Base-by-base conservation (phyloP, 1,284 basidiomycete species). In the Cystobasidium slooffiae region DNA sequence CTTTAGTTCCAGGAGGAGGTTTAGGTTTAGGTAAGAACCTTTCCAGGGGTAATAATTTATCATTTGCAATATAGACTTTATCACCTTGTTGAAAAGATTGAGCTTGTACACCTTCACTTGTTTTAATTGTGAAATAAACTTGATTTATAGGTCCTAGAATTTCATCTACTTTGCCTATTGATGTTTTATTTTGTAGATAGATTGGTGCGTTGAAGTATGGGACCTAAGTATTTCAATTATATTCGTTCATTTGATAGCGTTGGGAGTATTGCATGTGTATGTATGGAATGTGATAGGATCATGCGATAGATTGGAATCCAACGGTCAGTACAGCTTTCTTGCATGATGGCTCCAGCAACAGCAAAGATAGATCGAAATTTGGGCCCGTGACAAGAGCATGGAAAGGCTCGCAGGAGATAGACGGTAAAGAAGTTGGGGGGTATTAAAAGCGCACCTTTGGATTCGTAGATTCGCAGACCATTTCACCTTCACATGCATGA, bases 121-220 rank as follows among this genome's bases (percentile, higher is more conserved):
- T 97, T 85, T 99, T 99, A 79, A 99, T 87, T 5, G 95, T 97
- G 81, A 99, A 99, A 84, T 90, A 98, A 74, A 99, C 94, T 83
- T 99, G 94, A 83, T 99, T 99, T 83, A 99, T 96, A 10, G 97
- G 97, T 0, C 94, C 94, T 18, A 97, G 87, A 77, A 97, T 97
- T 83, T 97, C 94, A 83, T 97, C 94, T 49, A 97, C 91, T 83
- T 95, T 96, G 77, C 94, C 94, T 77, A 97, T 93, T 76, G 88
- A 88, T 9, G 94, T 94, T 85, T 98, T 99, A 85, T 99, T 99
- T 86, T 94, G 90, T 66, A 99, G 88, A 84, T 97, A 99, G 82
- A 99, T 97, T 68, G 97, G 96, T 0, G 97, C 96, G 83, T 99
- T 99, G 87, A 99, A 99, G 85, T 97, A 97, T 0, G 97, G 97